Base-by-base conservation (phyloP, 495 filamentous ascomycete species). In the Aspergillus coremiiformis region DNA sequence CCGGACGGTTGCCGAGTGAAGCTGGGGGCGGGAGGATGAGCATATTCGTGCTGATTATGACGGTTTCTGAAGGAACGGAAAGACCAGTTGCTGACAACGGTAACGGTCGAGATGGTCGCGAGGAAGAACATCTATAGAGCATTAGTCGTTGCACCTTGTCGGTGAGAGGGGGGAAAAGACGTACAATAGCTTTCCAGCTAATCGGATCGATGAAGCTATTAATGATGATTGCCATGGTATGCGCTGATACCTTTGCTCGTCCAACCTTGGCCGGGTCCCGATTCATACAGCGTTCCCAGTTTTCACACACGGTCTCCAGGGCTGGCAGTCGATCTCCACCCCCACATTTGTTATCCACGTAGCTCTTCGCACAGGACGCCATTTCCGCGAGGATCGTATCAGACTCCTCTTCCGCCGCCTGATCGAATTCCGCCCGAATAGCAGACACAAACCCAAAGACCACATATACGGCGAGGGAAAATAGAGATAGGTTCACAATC, bases 281-380 rank as follows among this genome's bases (percentile, higher is more conserved):
- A 47, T 86, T 78, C 91, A 96, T 96, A 65, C 93, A 98, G 4
- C 70, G 69, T 50, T 84, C 81, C 93, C 92, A 97, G 35, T 81
- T 77, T 27, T 82, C 76, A 62, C 93, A 98, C 4, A 82, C 66
- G 0, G 59, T 69, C 58, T 89, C 78, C 58, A 97, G 74, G 0
- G 87, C 87, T 0, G 90, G 92, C 1, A 86, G 67, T 15, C 86
- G 75, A 23, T 67, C 72, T 0, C 73, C 69, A 0, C 77, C 76
- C 0, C 70, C 77, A 60, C 93, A 98, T 19, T 68, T 70, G 57
- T 98, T 98, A 30, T 82, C 78, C 9, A 75, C 57, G 64, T 84
- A 98, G 44, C 85, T 71, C 42, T 79, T 73, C 11, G 73, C 71
- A 68, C 93, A 98, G 7, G 70, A 59, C 0, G 78, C 74, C 65